These are phyloP conservation scores for Psilocybe tampanensis DNA, from an alignment of 768 basidiomycete genomes.

Conservation along the genomic window DNA sequence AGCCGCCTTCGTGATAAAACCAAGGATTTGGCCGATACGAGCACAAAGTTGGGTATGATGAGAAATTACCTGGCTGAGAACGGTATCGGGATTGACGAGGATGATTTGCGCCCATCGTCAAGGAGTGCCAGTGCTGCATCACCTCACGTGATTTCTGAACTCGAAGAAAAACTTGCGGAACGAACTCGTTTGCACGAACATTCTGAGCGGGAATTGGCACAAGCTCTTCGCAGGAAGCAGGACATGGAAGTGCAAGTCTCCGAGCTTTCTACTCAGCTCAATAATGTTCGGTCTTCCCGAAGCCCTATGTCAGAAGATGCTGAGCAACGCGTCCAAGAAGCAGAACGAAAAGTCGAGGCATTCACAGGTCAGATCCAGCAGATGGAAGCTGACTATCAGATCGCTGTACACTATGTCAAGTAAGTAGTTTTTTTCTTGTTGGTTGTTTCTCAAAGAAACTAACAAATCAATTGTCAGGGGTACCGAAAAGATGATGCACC, in stretches of 20 bases:
- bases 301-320: slow-evolving; percentile 44
- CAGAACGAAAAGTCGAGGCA: slow-evolving; percentile 74
- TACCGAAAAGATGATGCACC: slow-evolving; percentile 96
- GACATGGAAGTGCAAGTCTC: slow-evolving; percentile 75
- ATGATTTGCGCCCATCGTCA: slow-evolving; percentile 53
- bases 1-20: slow-evolving; percentile 60
- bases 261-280: slow-evolving; percentile 66
- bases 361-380: slow-evolving; percentile 84
- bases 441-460: slow-evolving; percentile 9
- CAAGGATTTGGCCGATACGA: slow-evolving; percentile 68
- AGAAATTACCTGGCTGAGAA: slow-evolving; percentile 88
- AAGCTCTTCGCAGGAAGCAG: slow-evolving; percentile 63
- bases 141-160: slow-evolving; percentile 57
- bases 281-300: slow-evolving; percentile 60
- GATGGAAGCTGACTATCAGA: slow-evolving; percentile 94
- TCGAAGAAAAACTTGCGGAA: slow-evolving; percentile 80
- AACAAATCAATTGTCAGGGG: slow-evolving; percentile 53
- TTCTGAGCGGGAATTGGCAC: slow-evolving; percentile 74
- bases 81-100: slow-evolving; percentile 80
- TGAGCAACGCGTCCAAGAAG: slow-evolving; percentile 53
- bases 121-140: slow-evolving; percentile 40
- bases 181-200: slow-evolving; percentile 71
- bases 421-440: slow-evolving; percentile 41
- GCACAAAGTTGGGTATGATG: slow-evolving; percentile 75
- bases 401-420: slow-evolving; percentile 98